These are phyloP conservation scores for Fusarium pseudonygamai DNA, from an alignment of 2,329 filamentous ascomycete species.

Conservation along the genomic window DNA sequence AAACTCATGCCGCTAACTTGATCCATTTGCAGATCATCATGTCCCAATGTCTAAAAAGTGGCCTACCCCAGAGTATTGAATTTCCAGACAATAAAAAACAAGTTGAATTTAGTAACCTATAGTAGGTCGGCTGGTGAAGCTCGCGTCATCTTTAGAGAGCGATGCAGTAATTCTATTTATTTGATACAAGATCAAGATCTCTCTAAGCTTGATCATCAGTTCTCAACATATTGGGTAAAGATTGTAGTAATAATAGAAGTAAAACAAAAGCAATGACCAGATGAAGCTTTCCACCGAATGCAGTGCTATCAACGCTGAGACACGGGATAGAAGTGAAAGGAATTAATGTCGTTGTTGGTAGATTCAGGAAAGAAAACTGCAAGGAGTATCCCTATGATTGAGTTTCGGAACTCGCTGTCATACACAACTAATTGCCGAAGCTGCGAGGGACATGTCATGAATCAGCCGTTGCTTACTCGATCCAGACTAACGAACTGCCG, in stretches of 20 bases:
- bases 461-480: not conserved
- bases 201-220: fast-evolving
- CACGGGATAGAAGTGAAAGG: too few relatives aligned
- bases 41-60: not conserved
- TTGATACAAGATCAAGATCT: not conserved
- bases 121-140: too few relatives aligned
- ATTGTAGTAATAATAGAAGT: fast-evolving
- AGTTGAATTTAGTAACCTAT: not conserved
- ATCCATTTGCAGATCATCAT: not conserved
- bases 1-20: fast-evolving
- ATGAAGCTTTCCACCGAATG: fast-evolving
- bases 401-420: not conserved
- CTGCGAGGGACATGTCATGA: not conserved
- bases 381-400: not conserved
- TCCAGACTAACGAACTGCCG: not conserved
- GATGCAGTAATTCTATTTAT: fast-evolving
- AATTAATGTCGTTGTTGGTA: fast-evolving
- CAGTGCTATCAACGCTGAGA: not conserved
- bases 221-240: fast-evolving
- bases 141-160: fast-evolving
- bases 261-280: fast-evolving
- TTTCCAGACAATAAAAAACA: not conserved
- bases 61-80: not conserved
- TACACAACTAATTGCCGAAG: not conserved
- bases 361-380: fast-evolving